Evolutionary conservation across 2,329 filamentous ascomycete genomes (phyloP).

Genomic region (Fusarium ambrosium): DNA sequence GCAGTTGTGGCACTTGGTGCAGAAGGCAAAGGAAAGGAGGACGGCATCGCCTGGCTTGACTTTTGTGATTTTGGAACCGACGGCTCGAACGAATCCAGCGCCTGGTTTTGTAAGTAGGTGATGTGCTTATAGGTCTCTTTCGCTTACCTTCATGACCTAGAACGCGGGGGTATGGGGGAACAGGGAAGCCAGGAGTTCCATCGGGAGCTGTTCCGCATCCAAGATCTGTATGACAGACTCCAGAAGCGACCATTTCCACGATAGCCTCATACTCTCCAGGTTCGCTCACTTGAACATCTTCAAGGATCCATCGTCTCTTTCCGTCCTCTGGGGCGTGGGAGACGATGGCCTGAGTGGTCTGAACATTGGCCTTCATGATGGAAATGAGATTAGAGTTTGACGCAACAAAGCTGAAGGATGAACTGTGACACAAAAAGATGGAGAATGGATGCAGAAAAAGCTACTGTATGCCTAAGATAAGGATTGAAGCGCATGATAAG

Average conservation of each 20-base stretch:
- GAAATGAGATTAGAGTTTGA: not conserved
- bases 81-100: not conserved
- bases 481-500: not conserved
- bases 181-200: slow-evolving; percentile 21
- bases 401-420: not conserved
- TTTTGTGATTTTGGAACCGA: slow-evolving; percentile 13
- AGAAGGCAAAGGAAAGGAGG: slow-evolving; percentile 24
- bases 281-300: slow-evolving; percentile 1
- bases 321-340: slow-evolving; percentile 19
- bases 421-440: not conserved
- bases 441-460: not conserved
- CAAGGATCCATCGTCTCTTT: slow-evolving; percentile 16
- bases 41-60: slow-evolving; percentile 24
- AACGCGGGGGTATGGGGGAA: slow-evolving; percentile 21
- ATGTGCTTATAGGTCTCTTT: not conserved
- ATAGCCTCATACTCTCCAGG: slow-evolving; percentile 19
- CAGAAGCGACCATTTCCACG: slow-evolving; percentile 23
- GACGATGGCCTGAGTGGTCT: slow-evolving; percentile 17
- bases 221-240: slow-evolving; percentile 25
- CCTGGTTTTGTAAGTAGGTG: not conserved
- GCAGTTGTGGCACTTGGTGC: slow-evolving; percentile 22
- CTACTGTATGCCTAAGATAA: not conserved
- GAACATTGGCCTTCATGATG: not conserved
- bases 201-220: slow-evolving; percentile 23
- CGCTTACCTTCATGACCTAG: slow-evolving; percentile 6